Conservation (phyloP, 768 basidiomycete genomes). For the Russula emetica region DNA sequence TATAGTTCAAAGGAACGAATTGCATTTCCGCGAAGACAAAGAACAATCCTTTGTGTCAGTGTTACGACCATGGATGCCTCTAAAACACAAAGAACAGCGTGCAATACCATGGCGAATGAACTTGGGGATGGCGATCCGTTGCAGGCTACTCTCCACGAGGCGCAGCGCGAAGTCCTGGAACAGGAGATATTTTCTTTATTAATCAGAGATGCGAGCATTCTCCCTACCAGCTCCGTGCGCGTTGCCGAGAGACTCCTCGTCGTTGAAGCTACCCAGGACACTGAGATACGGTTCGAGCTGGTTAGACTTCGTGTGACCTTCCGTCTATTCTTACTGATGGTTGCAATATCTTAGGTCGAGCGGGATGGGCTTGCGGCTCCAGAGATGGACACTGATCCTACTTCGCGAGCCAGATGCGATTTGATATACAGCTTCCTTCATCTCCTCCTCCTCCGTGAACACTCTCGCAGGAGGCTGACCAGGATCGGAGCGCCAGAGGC, state of each 20-base stretch:
- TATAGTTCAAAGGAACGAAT: constrained; percentile 34
- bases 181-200: constrained; percentile 75
- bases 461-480: constrained; percentile 45
- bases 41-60: constrained; percentile 59
- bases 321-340: neutral
- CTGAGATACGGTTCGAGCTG: constrained; percentile 69
- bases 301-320: constrained; percentile 39
- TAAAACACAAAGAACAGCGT: constrained; percentile 31
- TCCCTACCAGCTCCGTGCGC: constrained; percentile 71
- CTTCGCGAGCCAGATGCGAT: constrained; percentile 45
- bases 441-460: constrained; percentile 59
- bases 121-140: constrained; percentile 29
- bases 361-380: constrained; percentile 23
- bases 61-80: constrained; percentile 38
- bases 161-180: constrained; percentile 71
- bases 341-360: constrained; percentile 31
- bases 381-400: constrained; percentile 13
- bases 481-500: constrained; percentile 36
- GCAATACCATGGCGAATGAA: constrained; percentile 5
- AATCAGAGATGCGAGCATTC: constrained; percentile 68
- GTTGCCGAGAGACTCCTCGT: constrained; percentile 76
- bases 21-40: constrained; percentile 50
- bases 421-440: constrained; percentile 63
- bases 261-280: constrained; percentile 69
- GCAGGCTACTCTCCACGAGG: constrained; percentile 49